These are phyloP conservation scores for Zygosaccharomyces sapae DNA, from an alignment of 1,139 yeast species.

Conservation along the genomic window DNA sequence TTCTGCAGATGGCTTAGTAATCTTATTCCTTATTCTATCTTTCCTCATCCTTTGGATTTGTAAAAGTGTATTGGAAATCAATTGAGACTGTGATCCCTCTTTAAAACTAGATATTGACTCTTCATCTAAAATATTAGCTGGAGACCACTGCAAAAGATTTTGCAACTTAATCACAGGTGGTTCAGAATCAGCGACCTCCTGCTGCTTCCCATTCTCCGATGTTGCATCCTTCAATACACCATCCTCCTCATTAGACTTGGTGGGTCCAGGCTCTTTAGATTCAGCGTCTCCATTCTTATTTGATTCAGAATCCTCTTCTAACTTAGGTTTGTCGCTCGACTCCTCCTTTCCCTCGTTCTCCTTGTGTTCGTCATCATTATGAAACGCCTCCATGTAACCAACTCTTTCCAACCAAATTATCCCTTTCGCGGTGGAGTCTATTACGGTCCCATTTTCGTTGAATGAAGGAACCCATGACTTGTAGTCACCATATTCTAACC, in stretches of 20 bases:
- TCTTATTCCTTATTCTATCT: slow-evolving; percentile 45
- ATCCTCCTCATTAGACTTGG: slow-evolving; percentile 8
- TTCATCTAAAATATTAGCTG: slow-evolving; percentile 47
- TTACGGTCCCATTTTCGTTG: slow-evolving; percentile 67
- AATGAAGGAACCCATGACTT: slow-evolving; percentile 74
- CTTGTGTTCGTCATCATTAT: slow-evolving; percentile 28
- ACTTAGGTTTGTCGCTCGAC: slow-evolving; percentile 13
- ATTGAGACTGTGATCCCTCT: slow-evolving; percentile 46
- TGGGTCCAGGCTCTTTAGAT: slow-evolving; percentile 2
- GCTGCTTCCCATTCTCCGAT: background rate
- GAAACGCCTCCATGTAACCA: slow-evolving; percentile 51
- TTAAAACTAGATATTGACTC: slow-evolving; percentile 51
- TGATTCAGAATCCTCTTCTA: slow-evolving; percentile 2
- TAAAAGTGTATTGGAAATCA: slow-evolving; percentile 54
- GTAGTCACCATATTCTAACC: slow-evolving; percentile 67
- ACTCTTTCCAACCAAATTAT: slow-evolving; percentile 76
- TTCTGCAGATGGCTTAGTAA: slow-evolving; percentile 40
- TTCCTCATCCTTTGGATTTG: slow-evolving; percentile 64
- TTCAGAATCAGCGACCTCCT: background rate
- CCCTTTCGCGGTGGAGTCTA: slow-evolving; percentile 60
- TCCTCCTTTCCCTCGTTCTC: slow-evolving; percentile 16
- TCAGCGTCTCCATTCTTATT: slow-evolving; percentile 5
- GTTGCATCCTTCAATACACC: slow-evolving; percentile 11
- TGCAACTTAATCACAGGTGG: slow-evolving; percentile 40
- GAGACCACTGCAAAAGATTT: slow-evolving; percentile 52